Conservation (phyloP, 495 filamentous ascomycete species). For the Symbiotaphrina buchneri region DNA sequence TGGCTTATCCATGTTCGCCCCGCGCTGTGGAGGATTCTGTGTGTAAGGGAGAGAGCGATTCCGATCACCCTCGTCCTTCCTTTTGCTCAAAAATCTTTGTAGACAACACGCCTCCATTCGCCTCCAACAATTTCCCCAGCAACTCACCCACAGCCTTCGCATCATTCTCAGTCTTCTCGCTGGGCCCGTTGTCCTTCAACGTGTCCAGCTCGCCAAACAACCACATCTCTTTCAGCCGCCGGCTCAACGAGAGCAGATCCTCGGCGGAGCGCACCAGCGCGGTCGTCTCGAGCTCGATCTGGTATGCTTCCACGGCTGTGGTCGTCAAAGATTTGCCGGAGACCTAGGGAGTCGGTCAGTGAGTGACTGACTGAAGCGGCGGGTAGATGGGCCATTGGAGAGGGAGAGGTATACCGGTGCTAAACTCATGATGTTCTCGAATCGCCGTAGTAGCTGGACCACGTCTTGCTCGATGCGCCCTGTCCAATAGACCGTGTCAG, state of each 20-base stretch:
- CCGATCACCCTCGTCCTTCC: no score
- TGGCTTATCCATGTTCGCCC: no score
- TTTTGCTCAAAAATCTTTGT: not conserved
- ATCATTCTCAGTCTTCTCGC: slow-evolving; percentile 27
- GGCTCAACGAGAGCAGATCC: slow-evolving; percentile 37
- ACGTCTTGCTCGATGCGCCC: slow-evolving; percentile 12
- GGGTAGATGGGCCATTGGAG: not conserved
- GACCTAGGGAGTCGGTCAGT: slow-evolving; percentile 13
- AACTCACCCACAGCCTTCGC: slow-evolving; percentile 24
- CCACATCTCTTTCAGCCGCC: slow-evolving; percentile 52
- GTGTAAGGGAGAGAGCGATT: no score
- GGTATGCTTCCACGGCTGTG: slow-evolving; percentile 33
- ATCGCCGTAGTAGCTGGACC: slow-evolving; percentile 32
- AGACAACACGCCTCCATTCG: not conserved
- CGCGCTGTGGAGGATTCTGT: no score
- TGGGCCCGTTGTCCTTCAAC: slow-evolving; percentile 12
- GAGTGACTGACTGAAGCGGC: slow-evolving; percentile 14
- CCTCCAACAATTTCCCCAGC: slow-evolving; percentile 13
- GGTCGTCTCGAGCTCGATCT: slow-evolving; percentile 40
- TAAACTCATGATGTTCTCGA: slow-evolving; percentile 35
- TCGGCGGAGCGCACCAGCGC: slow-evolving; percentile 44
- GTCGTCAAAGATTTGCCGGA: slow-evolving; percentile 16
- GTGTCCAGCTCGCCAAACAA: slow-evolving; percentile 49
- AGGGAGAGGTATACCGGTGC: slow-evolving; percentile 20
- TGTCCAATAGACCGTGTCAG: no score